phyloP scores from a whole-genome alignment of 306 rosid species.

The Prunus fruticosa region DNA sequence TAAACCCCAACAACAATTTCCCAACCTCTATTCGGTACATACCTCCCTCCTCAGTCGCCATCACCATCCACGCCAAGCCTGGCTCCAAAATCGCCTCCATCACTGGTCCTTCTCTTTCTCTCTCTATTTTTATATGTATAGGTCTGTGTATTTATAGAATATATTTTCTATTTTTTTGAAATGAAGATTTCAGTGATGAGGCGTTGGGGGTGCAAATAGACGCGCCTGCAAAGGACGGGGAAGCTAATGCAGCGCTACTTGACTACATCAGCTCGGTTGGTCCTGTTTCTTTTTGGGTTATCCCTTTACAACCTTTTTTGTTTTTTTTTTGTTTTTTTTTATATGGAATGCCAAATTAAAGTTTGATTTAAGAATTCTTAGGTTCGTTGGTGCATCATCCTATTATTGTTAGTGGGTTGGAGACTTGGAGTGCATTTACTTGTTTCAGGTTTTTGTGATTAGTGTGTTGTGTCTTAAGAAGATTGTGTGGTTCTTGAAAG shows the following conservation, averaged over 20 bases:
- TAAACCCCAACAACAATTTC: conserved; percentile 26
- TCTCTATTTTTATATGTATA: not conserved
- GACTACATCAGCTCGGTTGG: conserved; percentile 72
- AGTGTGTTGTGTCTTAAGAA: too few species aligned
- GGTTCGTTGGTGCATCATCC: too few species aligned
- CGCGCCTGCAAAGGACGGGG: conserved; percentile 92
- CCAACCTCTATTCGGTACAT: conserved; percentile 71
- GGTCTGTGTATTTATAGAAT: not conserved
- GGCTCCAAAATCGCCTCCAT: conserved; percentile 80
- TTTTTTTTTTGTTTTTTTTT: too few species aligned
- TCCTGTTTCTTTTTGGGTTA: not conserved
- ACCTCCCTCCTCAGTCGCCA: conserved; percentile 81
- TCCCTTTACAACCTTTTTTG: too few species aligned
- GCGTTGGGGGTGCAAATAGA: conserved; percentile 87
- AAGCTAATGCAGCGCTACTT: conserved; percentile 91
- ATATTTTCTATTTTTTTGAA: not conserved
- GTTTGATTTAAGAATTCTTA: too few species aligned
- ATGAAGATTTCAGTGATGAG: conserved; percentile 65
- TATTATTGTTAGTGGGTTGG: too few species aligned
- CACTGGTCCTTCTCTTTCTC: conserved; percentile 49
- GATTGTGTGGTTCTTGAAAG: too few species aligned
- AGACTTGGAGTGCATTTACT: too few species aligned
- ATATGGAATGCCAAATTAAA: too few species aligned
- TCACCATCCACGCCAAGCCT: conserved; percentile 93
- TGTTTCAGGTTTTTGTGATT: too few species aligned